Conservation (phyloP, 2,329 filamentous ascomycete species). For the Fusarium musae region DNA sequence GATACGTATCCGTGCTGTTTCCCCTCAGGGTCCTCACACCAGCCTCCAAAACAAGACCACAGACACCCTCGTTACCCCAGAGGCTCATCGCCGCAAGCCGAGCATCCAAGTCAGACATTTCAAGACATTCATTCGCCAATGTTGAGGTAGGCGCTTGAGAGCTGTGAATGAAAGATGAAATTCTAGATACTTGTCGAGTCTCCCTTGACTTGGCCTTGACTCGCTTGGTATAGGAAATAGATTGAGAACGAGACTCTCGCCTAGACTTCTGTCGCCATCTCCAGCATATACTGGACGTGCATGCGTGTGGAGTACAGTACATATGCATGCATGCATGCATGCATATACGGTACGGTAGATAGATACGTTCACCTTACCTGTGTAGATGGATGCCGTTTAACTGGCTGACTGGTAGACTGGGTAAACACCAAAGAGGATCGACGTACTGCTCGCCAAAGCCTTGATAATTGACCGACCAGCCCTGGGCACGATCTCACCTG, state of each 20-base stretch:
- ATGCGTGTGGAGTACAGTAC: background rate
- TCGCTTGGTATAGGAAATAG: constrained; percentile 1
- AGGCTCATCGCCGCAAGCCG: constrained; percentile 18
- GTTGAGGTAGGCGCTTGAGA: background rate
- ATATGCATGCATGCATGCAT: constrained; percentile 16
- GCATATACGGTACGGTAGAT: constrained; percentile 25
- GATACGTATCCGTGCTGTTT: constrained; percentile 8
- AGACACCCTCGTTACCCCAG: constrained; percentile 19
- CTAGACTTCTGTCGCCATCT: constrained; percentile 8
- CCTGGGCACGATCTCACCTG: constrained; percentile 16
- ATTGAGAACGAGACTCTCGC: constrained; percentile 2
- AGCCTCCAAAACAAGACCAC: constrained; percentile 14
- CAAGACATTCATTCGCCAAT: constrained; percentile 27
- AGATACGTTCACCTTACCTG: constrained; percentile 19
- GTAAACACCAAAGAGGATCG: constrained; percentile 15
- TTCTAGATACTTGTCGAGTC: constrained; percentile 1
- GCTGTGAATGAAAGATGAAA: background rate
- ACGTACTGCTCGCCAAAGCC: constrained; percentile 14
- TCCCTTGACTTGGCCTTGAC: constrained; percentile 28
- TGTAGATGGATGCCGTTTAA: background rate
- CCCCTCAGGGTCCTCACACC: constrained; percentile 22
- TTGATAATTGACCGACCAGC: constrained; percentile 18
- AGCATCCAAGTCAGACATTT: constrained; percentile 21
- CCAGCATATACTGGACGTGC: background rate
- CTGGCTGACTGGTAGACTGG: background rate